Evolutionary conservation across 1,139 yeast species (phyloP), one percentile per base, ranked within the genome.

Genomic region (Hemisphaericaspora xylanilytica): DNA sequence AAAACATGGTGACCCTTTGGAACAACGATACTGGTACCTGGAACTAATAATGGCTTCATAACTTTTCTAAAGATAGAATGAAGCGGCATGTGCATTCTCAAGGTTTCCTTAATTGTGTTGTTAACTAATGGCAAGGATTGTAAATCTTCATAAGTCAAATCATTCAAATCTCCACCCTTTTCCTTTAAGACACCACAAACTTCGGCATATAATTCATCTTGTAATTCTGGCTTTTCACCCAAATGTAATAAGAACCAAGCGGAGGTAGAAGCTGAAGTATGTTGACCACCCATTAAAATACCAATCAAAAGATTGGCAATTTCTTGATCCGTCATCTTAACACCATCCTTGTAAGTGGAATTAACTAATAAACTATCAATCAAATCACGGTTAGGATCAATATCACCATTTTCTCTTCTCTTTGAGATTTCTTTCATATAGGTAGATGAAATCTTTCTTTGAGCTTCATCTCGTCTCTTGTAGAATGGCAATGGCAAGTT

Each of bases 281-380:
- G 99, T 70, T 92, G 99, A 46, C 98, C 99, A 53, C 98, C 99
- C 99, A 92, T 92, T 47, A 94, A 75, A 40, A 94, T 82, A 61
- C 97, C 99, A 63, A 92, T 92, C 65, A 89, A 73, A 61, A 94
- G 73, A 65, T 90, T 85, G 31, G 97, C 95, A 58, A 92, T 88
- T 67, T 92, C 96, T 60, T 83, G 83, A 61, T 94, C 98, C 28
- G 96, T 83, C 97, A 92, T 89, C 55, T 77, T 75, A 33, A 81
- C 81, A 50, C 98, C 98, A 59, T 92, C 98, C 62, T 86, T 89
- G 69, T 92, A 92, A 44, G 88, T 80, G 33, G 92, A 84, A 53
- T 73, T 73, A 53, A 78, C 75, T 87, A 94, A 81, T 58, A 89
- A 76, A 20, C 95, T 78, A 60, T 90, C 97, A 51, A 92, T 82